Evolutionary conservation across 495 filamentous ascomycete species (phyloP).

Genomic region (Aspergillus affinis): DNA sequence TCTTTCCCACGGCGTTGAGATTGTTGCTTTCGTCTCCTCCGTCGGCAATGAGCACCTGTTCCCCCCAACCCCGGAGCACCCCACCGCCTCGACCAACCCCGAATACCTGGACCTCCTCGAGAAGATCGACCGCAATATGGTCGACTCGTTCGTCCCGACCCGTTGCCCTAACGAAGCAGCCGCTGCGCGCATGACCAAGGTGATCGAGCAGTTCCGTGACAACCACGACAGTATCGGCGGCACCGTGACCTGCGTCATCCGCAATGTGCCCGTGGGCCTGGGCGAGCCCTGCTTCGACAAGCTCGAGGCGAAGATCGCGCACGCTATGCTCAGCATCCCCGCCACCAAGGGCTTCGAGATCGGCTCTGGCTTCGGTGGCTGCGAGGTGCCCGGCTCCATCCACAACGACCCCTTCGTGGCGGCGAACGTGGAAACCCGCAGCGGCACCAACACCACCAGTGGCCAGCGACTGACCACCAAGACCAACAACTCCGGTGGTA

Average conservation of each 20-base stretch:
- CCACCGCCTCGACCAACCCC: constrained; percentile 75
- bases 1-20: constrained; percentile 80
- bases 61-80: constrained; percentile 73
- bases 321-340: constrained; percentile 96
- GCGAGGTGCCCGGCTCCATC: constrained; percentile 80
- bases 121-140: constrained; percentile 70
- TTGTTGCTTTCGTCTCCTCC: constrained; percentile 85
- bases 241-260: constrained; percentile 93
- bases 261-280: constrained; percentile 81
- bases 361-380: constrained; percentile 89
- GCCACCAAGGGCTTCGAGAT: constrained; percentile 98
- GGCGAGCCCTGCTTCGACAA: constrained; percentile 97
- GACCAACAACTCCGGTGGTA: constrained; percentile 95
- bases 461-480: constrained; percentile 71
- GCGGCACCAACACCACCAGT: constrained; percentile 32
- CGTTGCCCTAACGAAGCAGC: constrained; percentile 75
- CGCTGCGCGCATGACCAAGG: constrained; percentile 70
- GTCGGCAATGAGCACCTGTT: constrained; percentile 83
- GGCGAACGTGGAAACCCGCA: constrained; percentile 41
- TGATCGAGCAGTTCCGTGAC: constrained; percentile 79
- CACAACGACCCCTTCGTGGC: constrained; percentile 92
- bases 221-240: constrained; percentile 88
- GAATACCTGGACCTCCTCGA: constrained; percentile 76
- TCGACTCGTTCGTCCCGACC: constrained; percentile 81
- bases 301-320: constrained; percentile 88